Conservation (phyloP, 106 monocot genomes). For the Allium fistulosum region DNA sequence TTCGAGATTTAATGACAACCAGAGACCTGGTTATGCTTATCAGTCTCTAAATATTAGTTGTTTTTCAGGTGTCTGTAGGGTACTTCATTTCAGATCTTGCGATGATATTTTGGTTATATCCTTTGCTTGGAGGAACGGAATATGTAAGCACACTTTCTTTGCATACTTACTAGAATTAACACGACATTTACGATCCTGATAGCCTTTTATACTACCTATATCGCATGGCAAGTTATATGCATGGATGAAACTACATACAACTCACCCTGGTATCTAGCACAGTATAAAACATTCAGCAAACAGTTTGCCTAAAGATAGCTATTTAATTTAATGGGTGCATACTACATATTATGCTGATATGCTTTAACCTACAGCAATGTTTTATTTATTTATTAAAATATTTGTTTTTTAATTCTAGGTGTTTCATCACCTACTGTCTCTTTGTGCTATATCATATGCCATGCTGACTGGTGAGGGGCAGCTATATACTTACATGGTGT, state of each 20-base stretch:
- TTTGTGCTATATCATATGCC: constrained; percentile 57
- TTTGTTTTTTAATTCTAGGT: constrained; percentile 31
- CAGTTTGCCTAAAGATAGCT: no score
- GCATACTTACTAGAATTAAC: neutral
- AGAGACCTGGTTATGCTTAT: neutral
- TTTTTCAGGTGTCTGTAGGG: constrained; percentile 69
- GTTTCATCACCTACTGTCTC: constrained; percentile 71
- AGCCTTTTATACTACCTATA: no score
- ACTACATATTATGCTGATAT: neutral
- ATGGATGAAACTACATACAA: no score
- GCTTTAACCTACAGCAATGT: neutral
- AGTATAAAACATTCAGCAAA: no score
- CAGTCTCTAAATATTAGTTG: neutral
- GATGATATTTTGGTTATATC: constrained; percentile 89
- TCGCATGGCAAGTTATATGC: no score
- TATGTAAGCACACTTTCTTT: constrained; percentile 49
- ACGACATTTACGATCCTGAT: no score
- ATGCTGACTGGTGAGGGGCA: constrained; percentile 82
- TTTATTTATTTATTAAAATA: neutral
- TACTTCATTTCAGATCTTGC: constrained; percentile 83
- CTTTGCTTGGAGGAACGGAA: constrained; percentile 86
- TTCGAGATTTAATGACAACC: neutral
- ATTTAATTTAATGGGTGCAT: no score
- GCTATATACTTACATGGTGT: constrained; percentile 76
- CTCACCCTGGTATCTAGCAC: no score